Evolutionary conservation across 2,329 filamentous ascomycete species (phyloP), one percentile per base, ranked within the genome.

Genomic region (Xylaria sp.): DNA sequence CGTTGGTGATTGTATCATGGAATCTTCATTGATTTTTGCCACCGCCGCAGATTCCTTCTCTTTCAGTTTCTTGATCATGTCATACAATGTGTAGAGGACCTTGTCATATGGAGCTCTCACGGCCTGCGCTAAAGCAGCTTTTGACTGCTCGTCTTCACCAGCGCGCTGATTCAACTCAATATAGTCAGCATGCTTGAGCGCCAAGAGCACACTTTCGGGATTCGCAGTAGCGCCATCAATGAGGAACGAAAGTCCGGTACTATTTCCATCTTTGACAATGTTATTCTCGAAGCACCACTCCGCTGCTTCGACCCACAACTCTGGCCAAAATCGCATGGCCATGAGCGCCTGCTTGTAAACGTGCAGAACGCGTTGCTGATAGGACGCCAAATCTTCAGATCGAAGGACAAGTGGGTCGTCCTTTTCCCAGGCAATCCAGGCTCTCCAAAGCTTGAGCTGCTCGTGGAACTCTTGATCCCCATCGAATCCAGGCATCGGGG

Each of bases 391-490:
- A 74, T 98, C 94, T 63, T 98, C 94, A 2, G 91, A 86, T 77
- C 93, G 92, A 63, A 98, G 84, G 28, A 97, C 93, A 2, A 99
- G 84, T 0, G 94, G 94, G 77, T 99, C 96, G 20, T 92, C 91
- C 81, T 95, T 97, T 81, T 99, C 96, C 94, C 94, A 99, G 4
- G 90, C 85, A 73, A 99, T 92, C 96, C 97, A 99, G 73, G 88
- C 90, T 79, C 94, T 94, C 96, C 96, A 99, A 34, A 96, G 85
- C 57, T 92, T 89, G 55, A 97, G 90, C 80, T 99, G 97, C 58
- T 91, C 88, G 73, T 89, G 84, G 78, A 93, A 99, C 72, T 97
- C 94, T 28, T 91, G 87, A 69, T 97, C 90, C 1, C 96, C 96
- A 63, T 96, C 92, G 76, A 94, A 98, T 0, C 94, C 95, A 54